These are phyloP conservation scores for Avicennia marina DNA, from an alignment of 257 asterid genomes.

Conservation along the genomic window DNA sequence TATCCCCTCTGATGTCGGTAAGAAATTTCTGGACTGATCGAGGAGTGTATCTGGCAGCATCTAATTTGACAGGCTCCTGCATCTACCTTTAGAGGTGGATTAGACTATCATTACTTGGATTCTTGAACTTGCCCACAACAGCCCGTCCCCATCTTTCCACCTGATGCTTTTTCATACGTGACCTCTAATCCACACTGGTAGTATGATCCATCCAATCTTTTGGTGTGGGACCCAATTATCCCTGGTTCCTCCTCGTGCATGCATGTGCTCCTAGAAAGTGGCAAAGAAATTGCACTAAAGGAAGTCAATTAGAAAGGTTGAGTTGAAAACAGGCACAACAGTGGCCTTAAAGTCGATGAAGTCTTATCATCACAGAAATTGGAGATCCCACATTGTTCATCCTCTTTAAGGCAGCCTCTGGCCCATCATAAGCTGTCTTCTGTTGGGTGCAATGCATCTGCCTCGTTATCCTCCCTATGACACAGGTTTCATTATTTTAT, in stretches of 20 bases:
- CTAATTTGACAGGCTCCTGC: too few relatives aligned
- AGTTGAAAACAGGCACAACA: slow-evolving; percentile 26
- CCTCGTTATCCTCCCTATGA: slow-evolving; percentile 4
- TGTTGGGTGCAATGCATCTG: slow-evolving; percentile 40
- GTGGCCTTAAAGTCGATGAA: slow-evolving; percentile 21
- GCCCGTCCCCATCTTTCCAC: slow-evolving; percentile 44
- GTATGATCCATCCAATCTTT: slow-evolving; percentile 37
- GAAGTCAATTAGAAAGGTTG: slow-evolving; percentile 31
- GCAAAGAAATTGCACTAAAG: slow-evolving; percentile 46
- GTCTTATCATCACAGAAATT: slow-evolving; percentile 19
- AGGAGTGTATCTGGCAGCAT: too few relatives aligned
- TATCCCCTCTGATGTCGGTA: too few relatives aligned
- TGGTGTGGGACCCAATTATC: slow-evolving; percentile 31
- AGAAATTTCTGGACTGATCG: too few relatives aligned
- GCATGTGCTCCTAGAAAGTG: slow-evolving; percentile 62
- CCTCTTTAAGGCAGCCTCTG: slow-evolving; percentile 36
- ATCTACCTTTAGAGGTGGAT: too few relatives aligned
- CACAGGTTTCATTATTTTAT: background rate
- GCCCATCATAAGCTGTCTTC: slow-evolving; percentile 47
- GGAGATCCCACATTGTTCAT: slow-evolving; percentile 37
- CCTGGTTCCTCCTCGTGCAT: slow-evolving; percentile 41
- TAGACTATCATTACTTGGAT: too few relatives aligned
- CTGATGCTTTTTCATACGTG: slow-evolving; percentile 22
- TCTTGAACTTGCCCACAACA: slow-evolving; percentile 37
- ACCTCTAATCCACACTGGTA: slow-evolving; percentile 30